Percentiles rank a stretch among this genome's conserved stretches.
phyloP scores from a whole-genome alignment of 805 yeast species.

The Debaryomyces maramus region DNA sequence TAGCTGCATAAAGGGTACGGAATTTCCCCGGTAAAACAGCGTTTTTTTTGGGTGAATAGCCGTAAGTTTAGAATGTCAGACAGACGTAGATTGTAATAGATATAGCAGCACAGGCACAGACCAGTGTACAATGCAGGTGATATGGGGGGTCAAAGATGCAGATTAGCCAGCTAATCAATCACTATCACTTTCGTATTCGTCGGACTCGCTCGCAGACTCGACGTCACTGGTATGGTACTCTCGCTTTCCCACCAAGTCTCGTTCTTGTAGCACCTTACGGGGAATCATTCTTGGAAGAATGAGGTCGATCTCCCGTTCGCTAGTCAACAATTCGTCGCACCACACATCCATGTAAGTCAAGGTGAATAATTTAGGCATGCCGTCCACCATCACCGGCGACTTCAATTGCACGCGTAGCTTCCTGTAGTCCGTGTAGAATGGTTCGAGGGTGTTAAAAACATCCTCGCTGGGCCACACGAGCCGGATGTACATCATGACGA shows the following conservation, averaged over 20 bases:
- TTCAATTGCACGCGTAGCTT: constrained; percentile 51
- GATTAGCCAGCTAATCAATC: constrained; percentile 24
- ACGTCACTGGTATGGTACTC: constrained; percentile 27
- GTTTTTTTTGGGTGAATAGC: no score
- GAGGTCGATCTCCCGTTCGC: constrained; percentile 68
- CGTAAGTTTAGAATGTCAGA: no score
- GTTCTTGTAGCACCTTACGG: constrained; percentile 42
- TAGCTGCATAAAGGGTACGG: no score
- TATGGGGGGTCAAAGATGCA: no score
- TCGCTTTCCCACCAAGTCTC: constrained; percentile 40
- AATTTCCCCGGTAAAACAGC: no score
- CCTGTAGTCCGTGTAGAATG: constrained; percentile 62
- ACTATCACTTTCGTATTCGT: constrained; percentile 38
- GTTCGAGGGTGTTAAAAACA: constrained; percentile 54
- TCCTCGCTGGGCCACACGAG: constrained; percentile 36
- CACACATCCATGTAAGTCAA: constrained; percentile 67
- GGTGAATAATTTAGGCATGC: constrained; percentile 34
- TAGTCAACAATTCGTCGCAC: constrained; percentile 57
- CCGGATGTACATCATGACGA: constrained; percentile 66
- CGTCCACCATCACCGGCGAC: constrained; percentile 24
- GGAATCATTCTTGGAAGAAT: constrained; percentile 63
- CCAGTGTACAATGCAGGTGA: no score
- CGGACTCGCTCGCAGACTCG: constrained; percentile 6
- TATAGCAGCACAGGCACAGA: no score
- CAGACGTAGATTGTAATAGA: no score